Evolutionary conservation across 345 rosid genomes (phyloP), one percentile per base, ranked within the genome.

Genomic region (Euphorbia pulcherrima): DNA sequence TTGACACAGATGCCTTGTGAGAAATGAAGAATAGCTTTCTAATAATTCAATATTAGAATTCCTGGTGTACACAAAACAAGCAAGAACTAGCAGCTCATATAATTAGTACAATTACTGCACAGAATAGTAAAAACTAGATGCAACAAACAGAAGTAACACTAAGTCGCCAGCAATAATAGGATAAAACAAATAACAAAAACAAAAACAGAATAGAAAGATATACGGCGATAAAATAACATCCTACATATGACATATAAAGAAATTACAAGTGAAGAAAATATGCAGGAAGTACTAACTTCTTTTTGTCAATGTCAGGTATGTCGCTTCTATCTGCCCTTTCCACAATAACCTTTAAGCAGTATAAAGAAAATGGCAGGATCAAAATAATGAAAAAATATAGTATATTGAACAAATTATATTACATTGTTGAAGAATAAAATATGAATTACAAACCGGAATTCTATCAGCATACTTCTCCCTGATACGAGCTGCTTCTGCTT

Each of bases 301-400:
- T 94, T 86, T 91, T 94, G 71, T 94, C 99, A 74, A 94, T 94
- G 54, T 91, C 96, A 28, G 97, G 97, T 17, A 94, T 97, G 75
- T 91, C 99, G 29, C 87, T 89, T 84, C 87, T 94, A 64, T 94
- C 96, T 35, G 93, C 92, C 81, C 89, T 91, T 75, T 94, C 99
- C 0, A 91, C 97, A 21, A 94, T 94, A 68, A 94, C 97, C 97
- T n/a, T n/a, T 91, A 75, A 57, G 74, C 14, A 53, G 30, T 44
- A 40, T 10, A 44, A 44, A 44, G 50, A 44, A 77, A 59, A 20
- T 18, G 28, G 13, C n/a, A 13, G 14, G 30, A 62, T 3, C 53
- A 26, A 20, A 17, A 5, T 14, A 6, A 24, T 21, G 7, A 44
- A 33, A 39, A 28, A 62, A 11, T 2, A 44, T 44, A 10, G 16